A percentile compares a stretch with the other conserved stretches of the same genome.
phyloP scores from a whole-genome alignment of 495 filamentous ascomycete genomes.

The Bathelium albidoporum region DNA sequence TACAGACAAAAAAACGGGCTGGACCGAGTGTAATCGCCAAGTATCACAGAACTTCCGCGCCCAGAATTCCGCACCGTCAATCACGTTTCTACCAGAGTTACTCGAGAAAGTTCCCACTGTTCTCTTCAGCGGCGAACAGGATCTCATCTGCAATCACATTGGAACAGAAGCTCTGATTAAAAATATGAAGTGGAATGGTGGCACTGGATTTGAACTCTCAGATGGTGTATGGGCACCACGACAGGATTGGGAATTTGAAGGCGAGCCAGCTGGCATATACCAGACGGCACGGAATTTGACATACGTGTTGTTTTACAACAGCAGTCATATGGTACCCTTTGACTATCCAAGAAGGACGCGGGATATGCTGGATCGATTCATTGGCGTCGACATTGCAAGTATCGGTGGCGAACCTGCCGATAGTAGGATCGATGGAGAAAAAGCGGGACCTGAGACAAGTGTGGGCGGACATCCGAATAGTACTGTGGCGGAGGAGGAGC shows the following conservation, averaged over 20 bases:
- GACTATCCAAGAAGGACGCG: conserved; percentile 77
- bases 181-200: conserved; percentile 85
- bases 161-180: conserved; percentile 87
- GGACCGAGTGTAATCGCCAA: conserved; percentile 80
- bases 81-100: conserved; percentile 65
- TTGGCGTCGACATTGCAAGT: conserved; percentile 81
- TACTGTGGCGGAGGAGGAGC: conserved; percentile 58
- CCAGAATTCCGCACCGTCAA: conserved; percentile 56
- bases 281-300: conserved; percentile 91
- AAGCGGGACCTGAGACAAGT: conserved; percentile 62
- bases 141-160: conserved; percentile 94
- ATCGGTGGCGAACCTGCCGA: conserved; percentile 82
- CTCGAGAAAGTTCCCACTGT: conserved; percentile 65
- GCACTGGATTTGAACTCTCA: conserved; percentile 78
- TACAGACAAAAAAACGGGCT: conserved; percentile 68
- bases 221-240: conserved; percentile 86
- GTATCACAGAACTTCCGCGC: conserved; percentile 61
- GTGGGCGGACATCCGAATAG: conserved; percentile 83
- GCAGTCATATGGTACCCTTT: conserved; percentile 95
- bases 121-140: conserved; percentile 87
- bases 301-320: conserved; percentile 91
- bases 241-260: conserved; percentile 90
- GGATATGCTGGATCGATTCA: conserved; percentile 96
- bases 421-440: conserved; percentile 82
- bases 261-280: conserved; percentile 79